A percentile compares a stretch with the other conserved stretches of the same genome.
Conservation (phyloP, 768 basidiomycete genomes). For the Xerocomellus chrysenteron region DNA sequence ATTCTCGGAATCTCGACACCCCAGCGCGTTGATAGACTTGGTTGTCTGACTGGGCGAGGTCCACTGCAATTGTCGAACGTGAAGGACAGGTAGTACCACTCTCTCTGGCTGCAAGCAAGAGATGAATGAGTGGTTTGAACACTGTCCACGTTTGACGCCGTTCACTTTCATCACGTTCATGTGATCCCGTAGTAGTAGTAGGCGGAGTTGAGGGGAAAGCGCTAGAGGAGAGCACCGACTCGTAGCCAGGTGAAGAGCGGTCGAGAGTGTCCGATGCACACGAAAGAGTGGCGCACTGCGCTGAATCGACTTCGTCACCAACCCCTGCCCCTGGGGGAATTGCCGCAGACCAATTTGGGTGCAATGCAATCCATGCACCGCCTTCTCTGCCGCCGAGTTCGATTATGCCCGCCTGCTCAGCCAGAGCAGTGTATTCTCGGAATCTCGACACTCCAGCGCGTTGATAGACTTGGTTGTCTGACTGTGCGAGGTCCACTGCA, state of each 20-base stretch:
- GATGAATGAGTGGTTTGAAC: constrained; percentile 33
- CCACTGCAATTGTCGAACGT: constrained; percentile 39
- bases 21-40: constrained; percentile 27
- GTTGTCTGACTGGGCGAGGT: constrained; percentile 32
- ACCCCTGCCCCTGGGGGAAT: too few relatives aligned
- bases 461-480: constrained; percentile 26
- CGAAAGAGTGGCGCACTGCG: too few relatives aligned
- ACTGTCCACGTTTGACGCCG: constrained; percentile 16
- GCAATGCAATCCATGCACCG: constrained; percentile 29
- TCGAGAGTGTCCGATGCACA: too few relatives aligned
- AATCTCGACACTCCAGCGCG: constrained; percentile 29
- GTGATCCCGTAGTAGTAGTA: not conserved
- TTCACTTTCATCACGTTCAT: constrained; percentile 5
- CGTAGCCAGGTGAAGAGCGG: too few relatives aligned
- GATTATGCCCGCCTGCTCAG: constrained; percentile 26
- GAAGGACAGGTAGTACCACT: constrained; percentile 35
- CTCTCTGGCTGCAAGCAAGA: constrained; percentile 21
- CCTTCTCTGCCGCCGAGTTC: constrained; percentile 18
- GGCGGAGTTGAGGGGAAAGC: too few relatives aligned
- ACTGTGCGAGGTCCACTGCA: constrained; percentile 32
- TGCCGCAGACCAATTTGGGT: constrained; percentile 19
- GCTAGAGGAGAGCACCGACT: too few relatives aligned
- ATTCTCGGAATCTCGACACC: constrained; percentile 27
- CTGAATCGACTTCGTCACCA: too few relatives aligned
- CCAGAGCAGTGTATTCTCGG: constrained; percentile 27